Conservation (phyloP, 2,329 filamentous ascomycete genomes). For the Mollisiaceae sp. region DNA sequence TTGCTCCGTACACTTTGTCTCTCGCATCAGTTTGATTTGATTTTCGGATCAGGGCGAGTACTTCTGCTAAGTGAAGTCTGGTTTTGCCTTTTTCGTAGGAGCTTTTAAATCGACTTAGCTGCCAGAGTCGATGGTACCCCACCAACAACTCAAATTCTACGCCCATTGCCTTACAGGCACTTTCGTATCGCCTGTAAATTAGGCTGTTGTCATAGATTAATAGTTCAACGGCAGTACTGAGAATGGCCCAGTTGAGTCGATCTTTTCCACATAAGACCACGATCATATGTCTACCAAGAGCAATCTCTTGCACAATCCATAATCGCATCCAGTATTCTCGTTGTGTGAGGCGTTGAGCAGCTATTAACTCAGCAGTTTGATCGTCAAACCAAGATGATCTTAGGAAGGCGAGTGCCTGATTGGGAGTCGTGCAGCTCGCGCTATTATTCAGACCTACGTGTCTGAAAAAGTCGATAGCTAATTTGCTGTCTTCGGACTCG, state of each 20-base stretch:
- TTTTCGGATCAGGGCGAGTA: not conserved
- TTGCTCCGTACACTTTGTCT: not conserved
- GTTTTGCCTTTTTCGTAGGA: not conserved
- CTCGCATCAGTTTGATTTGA: not conserved
- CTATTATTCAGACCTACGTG: not conserved
- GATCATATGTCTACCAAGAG: not conserved
- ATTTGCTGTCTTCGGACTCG: not conserved
- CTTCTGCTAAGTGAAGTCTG: not conserved
- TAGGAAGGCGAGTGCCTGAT: not conserved
- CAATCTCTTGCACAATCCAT: constrained; percentile 7
- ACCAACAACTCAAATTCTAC: not conserved
- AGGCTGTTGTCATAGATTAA: not conserved
- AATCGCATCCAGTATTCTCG: not conserved
- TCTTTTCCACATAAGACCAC: not conserved
- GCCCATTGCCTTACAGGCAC: not conserved
- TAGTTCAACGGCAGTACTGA: not conserved
- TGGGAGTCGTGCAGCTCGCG: too few relatives aligned
- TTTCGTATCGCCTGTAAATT: not conserved
- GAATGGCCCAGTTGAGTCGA: not conserved
- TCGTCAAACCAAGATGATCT: not conserved
- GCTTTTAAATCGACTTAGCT: not conserved
- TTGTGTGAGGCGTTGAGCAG: not conserved
- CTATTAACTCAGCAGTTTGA: not conserved
- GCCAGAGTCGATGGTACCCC: not conserved
- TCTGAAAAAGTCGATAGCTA: not conserved